These are phyloP conservation scores for Malania oleifera DNA, from an alignment of 164 flowering plant species.

Conservation along the genomic window DNA sequence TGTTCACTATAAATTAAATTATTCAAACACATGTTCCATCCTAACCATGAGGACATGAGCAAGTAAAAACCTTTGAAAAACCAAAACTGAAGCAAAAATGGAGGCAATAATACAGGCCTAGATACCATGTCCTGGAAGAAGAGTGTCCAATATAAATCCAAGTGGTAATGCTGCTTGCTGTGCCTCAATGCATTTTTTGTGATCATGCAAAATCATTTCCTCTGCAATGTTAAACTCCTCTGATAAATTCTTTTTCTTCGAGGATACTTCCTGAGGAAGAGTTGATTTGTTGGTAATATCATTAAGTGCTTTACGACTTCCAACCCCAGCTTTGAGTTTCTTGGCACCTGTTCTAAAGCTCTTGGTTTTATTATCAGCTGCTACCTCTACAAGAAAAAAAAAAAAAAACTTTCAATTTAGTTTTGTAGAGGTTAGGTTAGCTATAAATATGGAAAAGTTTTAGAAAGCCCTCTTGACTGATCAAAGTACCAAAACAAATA, in stretches of 20 bases:
- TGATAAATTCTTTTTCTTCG: constrained; percentile 19
- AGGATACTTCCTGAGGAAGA: constrained; percentile 16
- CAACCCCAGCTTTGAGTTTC: constrained; percentile 29
- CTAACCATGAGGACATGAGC: not conserved
- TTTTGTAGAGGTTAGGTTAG: constrained; percentile 14
- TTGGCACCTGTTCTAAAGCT: constrained; percentile 13
- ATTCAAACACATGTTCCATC: not conserved
- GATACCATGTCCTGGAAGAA: constrained; percentile 35
- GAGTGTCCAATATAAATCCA: constrained; percentile 18
- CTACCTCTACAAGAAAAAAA: not conserved
- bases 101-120: not conserved
- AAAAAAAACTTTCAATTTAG: not conserved
- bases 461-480: not conserved
- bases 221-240: constrained; percentile 30
- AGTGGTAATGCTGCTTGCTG: constrained; percentile 12
- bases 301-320: constrained; percentile 43
- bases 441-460: constrained; percentile 11
- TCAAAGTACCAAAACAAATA: not conserved
- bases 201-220: constrained; percentile 44
- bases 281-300: constrained; percentile 46
- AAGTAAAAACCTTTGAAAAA: not conserved
- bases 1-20: not conserved
- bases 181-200: constrained; percentile 35
- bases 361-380: not conserved
- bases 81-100: not conserved